Conservation (phyloP, 2,329 filamentous ascomycete species). For the Coleophoma crateriformis region DNA sequence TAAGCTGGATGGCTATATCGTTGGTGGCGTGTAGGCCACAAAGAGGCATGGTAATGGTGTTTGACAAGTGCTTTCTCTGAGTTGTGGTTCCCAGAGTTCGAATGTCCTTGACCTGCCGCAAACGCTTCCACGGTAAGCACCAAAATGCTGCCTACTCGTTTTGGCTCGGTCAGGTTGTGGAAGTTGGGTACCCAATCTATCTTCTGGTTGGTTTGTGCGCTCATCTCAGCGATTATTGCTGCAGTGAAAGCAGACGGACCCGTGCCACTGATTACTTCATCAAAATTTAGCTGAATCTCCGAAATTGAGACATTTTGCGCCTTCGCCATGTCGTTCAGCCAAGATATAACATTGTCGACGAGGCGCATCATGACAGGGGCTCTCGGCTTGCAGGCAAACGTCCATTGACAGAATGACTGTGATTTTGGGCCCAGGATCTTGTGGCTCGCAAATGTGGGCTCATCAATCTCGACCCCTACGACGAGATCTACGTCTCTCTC, state of each 20-base stretch:
- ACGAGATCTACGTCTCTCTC: conserved; percentile 59
- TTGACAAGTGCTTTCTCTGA: conserved; percentile 59
- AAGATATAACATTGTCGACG: conserved; percentile 61
- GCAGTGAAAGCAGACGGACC: conserved; percentile 63
- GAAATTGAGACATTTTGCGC: conserved; percentile 51
- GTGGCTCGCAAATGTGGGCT: conserved; percentile 57
- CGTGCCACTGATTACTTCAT: conserved; percentile 64
- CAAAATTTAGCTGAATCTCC: conserved; percentile 58
- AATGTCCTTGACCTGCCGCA: conserved; percentile 65
- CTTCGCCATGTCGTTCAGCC: conserved; percentile 52
- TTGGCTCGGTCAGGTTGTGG: conserved; percentile 59
- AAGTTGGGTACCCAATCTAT: conserved; percentile 55
- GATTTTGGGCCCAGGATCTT: conserved; percentile 61
- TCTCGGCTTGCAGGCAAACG: conserved; percentile 62
- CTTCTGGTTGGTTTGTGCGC: conserved; percentile 32
- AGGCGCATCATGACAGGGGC: conserved; percentile 61
- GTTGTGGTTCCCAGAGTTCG: conserved; percentile 63
- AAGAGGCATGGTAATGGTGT: conserved; percentile 68
- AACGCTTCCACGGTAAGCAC: conserved; percentile 66
- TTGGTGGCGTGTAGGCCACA: conserved; percentile 61
- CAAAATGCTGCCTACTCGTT: conserved; percentile 54
- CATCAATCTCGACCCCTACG: conserved; percentile 65
- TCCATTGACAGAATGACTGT: conserved; percentile 68
- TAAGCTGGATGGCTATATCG: conserved; percentile 61
- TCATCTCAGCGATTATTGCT: conserved; percentile 59